Percentiles rank a stretch among this genome's conserved stretches.
Evolutionary conservation across 2,329 filamentous ascomycete genomes (phyloP).

Genomic region (Epichloe typhina): DNA sequence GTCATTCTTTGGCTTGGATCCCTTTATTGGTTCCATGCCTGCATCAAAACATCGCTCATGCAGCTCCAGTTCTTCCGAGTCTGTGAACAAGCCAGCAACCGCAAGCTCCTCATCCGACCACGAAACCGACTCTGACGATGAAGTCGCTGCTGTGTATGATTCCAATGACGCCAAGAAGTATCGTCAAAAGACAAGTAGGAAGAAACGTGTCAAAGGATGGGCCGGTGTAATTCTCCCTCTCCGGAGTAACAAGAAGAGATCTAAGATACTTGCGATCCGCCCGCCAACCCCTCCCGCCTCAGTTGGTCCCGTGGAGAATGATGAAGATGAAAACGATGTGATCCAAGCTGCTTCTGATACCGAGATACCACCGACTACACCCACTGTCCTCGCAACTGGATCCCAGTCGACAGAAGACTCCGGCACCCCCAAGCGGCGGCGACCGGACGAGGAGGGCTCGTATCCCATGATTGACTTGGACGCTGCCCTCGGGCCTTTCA

Average conservation of each 20-base stretch:
- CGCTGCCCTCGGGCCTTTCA: conserved; percentile 83
- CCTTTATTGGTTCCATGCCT: conserved; percentile 31
- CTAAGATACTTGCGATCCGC: conserved; percentile 25
- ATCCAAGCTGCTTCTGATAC: conserved; percentile 11
- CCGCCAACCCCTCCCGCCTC: conserved; percentile 35
- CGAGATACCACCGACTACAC: conserved; percentile 17
- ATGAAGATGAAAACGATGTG: conserved; percentile 16
- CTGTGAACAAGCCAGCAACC: conserved; percentile 15
- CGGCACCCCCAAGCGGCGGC: conserved; percentile 17
- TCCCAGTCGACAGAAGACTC: conserved; percentile 17
- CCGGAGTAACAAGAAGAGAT: conserved; percentile 33
- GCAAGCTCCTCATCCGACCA: conserved; percentile 24
- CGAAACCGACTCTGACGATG: conserved; percentile 16
- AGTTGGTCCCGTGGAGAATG: conserved; percentile 14
- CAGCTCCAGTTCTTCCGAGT: conserved; percentile 33
- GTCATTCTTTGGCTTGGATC: conserved; percentile 51
- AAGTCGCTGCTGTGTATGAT: conserved; percentile 10
- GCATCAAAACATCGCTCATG: conserved; percentile 33
- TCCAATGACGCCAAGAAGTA: conserved; percentile 16
- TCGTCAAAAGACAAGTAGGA: conserved; percentile 24
- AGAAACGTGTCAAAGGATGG: conserved; percentile 66
- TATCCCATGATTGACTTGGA: conserved; percentile 87
- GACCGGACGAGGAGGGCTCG: conserved; percentile 46
- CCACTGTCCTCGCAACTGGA: conserved; percentile 29
- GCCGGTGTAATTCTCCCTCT: conserved; percentile 53